These are phyloP conservation scores for Massarina eburnea DNA, from an alignment of 2,329 filamentous ascomycete genomes.

Conservation along the genomic window DNA sequence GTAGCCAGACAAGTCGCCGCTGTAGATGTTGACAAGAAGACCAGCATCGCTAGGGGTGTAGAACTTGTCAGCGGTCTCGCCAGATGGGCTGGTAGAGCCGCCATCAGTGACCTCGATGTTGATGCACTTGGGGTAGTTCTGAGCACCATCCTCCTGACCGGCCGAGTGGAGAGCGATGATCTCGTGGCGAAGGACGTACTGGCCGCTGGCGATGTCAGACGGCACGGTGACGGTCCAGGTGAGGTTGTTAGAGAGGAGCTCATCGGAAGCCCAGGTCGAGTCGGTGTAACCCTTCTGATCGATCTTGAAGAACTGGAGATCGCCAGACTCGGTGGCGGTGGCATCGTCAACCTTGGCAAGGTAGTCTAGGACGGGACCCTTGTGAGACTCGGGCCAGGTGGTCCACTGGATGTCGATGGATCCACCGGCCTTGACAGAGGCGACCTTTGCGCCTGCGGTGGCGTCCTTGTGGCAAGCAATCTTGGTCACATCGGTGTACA, in stretches of 20 bases:
- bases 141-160: conserved; percentile 46
- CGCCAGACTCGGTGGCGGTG: conserved; percentile 54
- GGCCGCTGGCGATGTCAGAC: conserved; percentile 53
- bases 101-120: conserved; percentile 62
- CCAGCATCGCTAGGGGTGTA: conserved; percentile 62
- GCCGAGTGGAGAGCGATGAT: conserved; percentile 62
- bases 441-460: conserved; percentile 61
- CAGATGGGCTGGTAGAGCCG: conserved; percentile 50
- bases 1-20: conserved; percentile 43
- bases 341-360: conserved; percentile 61
- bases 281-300: conserved; percentile 56
- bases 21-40: conserved; percentile 63
- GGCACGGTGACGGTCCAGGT: conserved; percentile 56
- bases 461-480: conserved; percentile 61
- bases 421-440: conserved; percentile 57
- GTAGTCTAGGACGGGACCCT: conserved; percentile 66
- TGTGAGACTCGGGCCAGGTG: conserved; percentile 65
- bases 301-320: conserved; percentile 66
- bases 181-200: conserved; percentile 63
- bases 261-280: conserved; percentile 58
- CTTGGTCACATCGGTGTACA: conserved; percentile 50
- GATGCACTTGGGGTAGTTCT: conserved; percentile 54
- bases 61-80: conserved; percentile 53
- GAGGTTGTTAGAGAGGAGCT: conserved; percentile 52
- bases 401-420: conserved; percentile 64